Evolutionary conservation across 1,284 basidiomycete genomes (phyloP).

Genomic region (Polyporus tsugae): DNA sequence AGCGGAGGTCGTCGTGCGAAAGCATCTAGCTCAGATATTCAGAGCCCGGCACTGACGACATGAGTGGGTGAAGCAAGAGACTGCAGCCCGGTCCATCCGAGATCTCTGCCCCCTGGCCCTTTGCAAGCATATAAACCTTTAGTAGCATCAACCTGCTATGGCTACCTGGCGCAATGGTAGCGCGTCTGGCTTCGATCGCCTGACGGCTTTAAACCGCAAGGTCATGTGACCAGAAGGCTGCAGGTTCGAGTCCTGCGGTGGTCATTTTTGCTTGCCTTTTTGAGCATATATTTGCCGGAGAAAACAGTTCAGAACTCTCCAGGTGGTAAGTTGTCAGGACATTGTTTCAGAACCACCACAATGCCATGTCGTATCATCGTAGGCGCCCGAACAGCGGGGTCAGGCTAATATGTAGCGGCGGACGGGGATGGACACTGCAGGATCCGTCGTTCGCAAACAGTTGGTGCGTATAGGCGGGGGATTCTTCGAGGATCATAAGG

Average conservation of each 20-base stretch:
- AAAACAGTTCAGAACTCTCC: neutral
- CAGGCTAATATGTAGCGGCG: too few species aligned
- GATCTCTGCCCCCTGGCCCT: too few species aligned
- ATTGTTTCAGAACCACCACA: too few species aligned
- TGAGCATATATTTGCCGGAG: accelerated
- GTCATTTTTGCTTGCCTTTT: slow-evolving; percentile 56
- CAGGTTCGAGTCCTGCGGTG: slow-evolving; percentile 91
- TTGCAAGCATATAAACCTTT: neutral
- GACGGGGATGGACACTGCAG: neutral
- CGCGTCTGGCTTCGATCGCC: slow-evolving; percentile 88
- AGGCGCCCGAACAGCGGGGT: too few species aligned
- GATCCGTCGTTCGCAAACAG: neutral
- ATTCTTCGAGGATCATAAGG: neutral
- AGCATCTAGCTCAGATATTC: slow-evolving; percentile 42
- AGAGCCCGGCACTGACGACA: slow-evolving; percentile 31
- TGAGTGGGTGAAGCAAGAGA: slow-evolving; percentile 22
- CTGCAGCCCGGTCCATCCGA: neutral
- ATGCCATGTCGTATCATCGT: too few species aligned
- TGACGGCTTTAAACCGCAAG: neutral
- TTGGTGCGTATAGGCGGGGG: neutral
- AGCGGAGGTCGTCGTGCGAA: slow-evolving; percentile 41
- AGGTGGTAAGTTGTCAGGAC: too few species aligned
- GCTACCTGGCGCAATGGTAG: slow-evolving; percentile 85
- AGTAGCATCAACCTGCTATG: slow-evolving; percentile 35
- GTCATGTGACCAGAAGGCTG: slow-evolving; percentile 74